Base-by-base conservation (phyloP, 306 rosid species). In the Rosa lucieae region DNA sequence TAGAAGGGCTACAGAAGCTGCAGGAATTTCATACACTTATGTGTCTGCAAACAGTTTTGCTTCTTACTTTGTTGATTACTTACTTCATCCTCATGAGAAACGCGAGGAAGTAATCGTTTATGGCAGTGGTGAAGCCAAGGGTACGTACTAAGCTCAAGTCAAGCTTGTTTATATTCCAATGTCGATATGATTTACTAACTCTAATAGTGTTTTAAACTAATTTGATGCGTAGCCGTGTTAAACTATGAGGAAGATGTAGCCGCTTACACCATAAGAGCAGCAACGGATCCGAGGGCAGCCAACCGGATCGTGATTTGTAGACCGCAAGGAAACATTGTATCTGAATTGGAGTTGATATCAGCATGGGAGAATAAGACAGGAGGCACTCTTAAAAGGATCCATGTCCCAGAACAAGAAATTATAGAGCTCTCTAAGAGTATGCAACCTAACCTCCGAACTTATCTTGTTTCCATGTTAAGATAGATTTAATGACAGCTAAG, bases 1-100 rank as follows among this genome's bases (percentile, higher is more conserved):
- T 14, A 83, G 91, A 74, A 83, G 89, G 62, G 89, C 89, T 3
- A 81, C 77, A 1, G 86, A 88, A 74, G 91, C 77, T 35, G 89
- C 87, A 11, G 81, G 81, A 43, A 85, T 85, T 23, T 37, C 86
- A 8, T 79, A 53, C 77, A 88, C 87, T 73, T 85, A 10, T 14
- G 79, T 83, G 5, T 69, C 86, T 15, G 87, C 83, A 40, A 85
- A 88, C 67, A 29, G 82, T n/a, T 83, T 85, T 10, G 85, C 84
- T 39, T 82, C 87, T 0, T 83, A 88, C 68, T 85, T 83, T 66
- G 68, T 85, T 7, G 58, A 70, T 71, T 70, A 72, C 62, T 72
- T 85, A 79, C 83, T 85, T 11, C 87, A 63, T 77, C 91, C 91
- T 0, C 78, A 18, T 51, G 75, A 81, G 10, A 40, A 75, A 3